These are phyloP conservation scores for Neoscytalidium dimidiatum DNA, from an alignment of 2,329 filamentous ascomycete genomes.

Conservation along the genomic window DNA sequence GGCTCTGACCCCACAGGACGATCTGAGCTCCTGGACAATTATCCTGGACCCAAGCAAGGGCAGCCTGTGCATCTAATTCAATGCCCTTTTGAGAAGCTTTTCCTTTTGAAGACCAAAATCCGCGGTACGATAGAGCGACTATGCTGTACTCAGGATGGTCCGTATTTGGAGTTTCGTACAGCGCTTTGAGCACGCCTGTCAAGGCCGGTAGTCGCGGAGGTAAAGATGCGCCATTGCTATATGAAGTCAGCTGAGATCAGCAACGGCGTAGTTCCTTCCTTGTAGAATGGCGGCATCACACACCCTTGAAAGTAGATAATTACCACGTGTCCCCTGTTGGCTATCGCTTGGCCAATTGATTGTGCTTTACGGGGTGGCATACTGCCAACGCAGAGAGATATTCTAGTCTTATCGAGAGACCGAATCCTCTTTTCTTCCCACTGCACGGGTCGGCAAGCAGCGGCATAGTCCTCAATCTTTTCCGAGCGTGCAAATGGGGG, in stretches of 20 bases:
- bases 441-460: constrained; percentile 59
- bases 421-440: constrained; percentile 67
- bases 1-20: constrained; percentile 75
- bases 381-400: constrained; percentile 60
- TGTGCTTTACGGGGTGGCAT: neutral
- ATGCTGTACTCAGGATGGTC: constrained; percentile 34
- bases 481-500: constrained; percentile 70
- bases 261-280: neutral
- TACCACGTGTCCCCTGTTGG: constrained; percentile 33
- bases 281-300: neutral
- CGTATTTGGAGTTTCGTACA: constrained; percentile 2
- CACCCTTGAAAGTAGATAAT: constrained; percentile 54
- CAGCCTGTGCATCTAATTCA: constrained; percentile 66
- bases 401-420: constrained; percentile 65
- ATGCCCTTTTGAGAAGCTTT: constrained; percentile 71
- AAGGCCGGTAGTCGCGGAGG: constrained; percentile 51
- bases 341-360: neutral
- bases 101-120: constrained; percentile 77
- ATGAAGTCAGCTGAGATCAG: neutral
- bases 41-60: constrained; percentile 62
- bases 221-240: constrained; percentile 46
- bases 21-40: constrained; percentile 47
- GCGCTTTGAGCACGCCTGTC: constrained; percentile 45
- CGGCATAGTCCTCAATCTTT: constrained; percentile 64
- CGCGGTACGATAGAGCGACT: constrained; percentile 61